Evolutionary conservation across 805 yeast genomes (phyloP).

Genomic region (Maudiozyma serrabonitensis): DNA sequence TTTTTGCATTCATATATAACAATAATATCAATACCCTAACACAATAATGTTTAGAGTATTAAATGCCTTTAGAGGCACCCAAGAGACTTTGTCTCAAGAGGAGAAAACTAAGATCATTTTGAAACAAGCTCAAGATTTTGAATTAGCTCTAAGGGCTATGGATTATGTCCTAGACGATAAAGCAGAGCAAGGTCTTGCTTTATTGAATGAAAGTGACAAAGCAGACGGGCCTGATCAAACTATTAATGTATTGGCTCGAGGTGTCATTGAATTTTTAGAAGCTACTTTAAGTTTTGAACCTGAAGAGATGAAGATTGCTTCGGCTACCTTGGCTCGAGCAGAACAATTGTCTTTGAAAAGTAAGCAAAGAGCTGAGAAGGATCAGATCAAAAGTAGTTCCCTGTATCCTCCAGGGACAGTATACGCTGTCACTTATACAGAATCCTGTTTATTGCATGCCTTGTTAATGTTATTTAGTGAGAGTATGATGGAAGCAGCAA

Average conservation of each 20-base stretch:
- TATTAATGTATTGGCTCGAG: constrained; percentile 64
- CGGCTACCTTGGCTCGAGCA: constrained; percentile 58
- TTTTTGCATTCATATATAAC: neutral
- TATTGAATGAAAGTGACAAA: constrained; percentile 29
- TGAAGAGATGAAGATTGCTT: constrained; percentile 76
- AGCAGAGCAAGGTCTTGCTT: constrained; percentile 51
- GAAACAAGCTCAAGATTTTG: constrained; percentile 43
- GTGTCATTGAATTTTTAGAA: constrained; percentile 82
- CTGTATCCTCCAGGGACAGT: constrained; percentile 91
- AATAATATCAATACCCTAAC: neutral
- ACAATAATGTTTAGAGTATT: constrained; percentile 2
- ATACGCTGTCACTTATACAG: constrained; percentile 84
- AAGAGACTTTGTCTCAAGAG: neutral
- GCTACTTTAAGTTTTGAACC: constrained; percentile 92
- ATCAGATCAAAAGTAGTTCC: constrained; percentile 49
- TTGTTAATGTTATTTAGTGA: constrained; percentile 81
- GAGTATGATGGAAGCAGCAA: constrained; percentile 79
- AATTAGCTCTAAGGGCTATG: constrained; percentile 78
- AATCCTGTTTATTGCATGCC: constrained; percentile 77
- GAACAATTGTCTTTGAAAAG: constrained; percentile 62
- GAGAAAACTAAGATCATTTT: constrained; percentile 15
- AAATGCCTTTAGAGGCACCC: neutral
- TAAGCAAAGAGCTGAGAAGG: constrained; percentile 48
- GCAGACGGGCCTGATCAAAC: constrained; percentile 40
- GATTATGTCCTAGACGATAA: constrained; percentile 82